phyloP scores from a whole-genome alignment of 2,329 filamentous ascomycete species.

The Talaromyces sp. region DNA sequence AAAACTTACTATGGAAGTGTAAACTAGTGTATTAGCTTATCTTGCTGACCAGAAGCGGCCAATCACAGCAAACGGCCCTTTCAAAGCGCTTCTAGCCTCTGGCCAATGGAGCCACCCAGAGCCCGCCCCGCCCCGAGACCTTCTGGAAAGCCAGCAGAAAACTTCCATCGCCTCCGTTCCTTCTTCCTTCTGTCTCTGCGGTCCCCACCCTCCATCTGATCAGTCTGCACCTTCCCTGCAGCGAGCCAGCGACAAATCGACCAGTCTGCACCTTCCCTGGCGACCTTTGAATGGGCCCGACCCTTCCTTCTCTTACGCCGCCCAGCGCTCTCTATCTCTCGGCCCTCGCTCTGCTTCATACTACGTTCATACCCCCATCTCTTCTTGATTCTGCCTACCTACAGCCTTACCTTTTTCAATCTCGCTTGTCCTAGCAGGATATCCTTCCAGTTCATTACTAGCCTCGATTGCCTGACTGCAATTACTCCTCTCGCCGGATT shows the following conservation, averaged over 20 bases:
- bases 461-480: background rate
- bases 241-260: background rate
- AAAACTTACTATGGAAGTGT: too few species aligned
- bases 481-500: background rate
- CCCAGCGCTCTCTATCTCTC: too few species aligned
- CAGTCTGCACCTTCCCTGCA: background rate
- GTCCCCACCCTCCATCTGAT: conserved; percentile 6
- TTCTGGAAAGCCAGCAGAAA: conserved; percentile 23
- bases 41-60: background rate
- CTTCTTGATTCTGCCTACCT: background rate
- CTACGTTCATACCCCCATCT: background rate
- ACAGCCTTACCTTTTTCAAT: background rate
- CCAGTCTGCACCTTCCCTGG: conserved; percentile 9
- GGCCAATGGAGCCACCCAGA: conserved; percentile 5
- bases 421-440: background rate
- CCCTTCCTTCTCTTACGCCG: conserved; percentile 2
- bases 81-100: background rate
- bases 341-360: too few species aligned
- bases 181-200: background rate
- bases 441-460: background rate
- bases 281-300: conserved; percentile 1
- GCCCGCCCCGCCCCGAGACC: conserved; percentile 22
- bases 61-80: background rate
- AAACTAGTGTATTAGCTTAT: background rate
- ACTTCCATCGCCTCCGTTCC: background rate